Percentiles rank a stretch among this genome's conserved stretches.
Evolutionary conservation across 306 rosid genomes (phyloP).

Genomic region (Malus asiatica): DNA sequence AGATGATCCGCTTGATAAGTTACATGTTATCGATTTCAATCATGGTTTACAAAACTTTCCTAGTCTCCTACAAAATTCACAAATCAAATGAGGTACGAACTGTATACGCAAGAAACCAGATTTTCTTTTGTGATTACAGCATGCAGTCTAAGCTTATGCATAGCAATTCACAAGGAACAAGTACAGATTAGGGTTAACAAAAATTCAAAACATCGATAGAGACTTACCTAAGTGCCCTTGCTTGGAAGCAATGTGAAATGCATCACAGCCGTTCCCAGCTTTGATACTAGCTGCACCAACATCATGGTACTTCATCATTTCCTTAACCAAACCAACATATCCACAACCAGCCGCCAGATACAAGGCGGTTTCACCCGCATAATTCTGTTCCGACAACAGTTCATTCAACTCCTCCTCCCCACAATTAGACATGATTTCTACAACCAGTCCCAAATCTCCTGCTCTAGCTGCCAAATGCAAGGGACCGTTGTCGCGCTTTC

Average conservation of each 20-base stretch:
- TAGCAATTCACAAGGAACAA: background rate
- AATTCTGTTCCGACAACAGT: conserved; percentile 47
- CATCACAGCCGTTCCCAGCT: conserved; percentile 68
- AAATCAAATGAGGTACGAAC: background rate
- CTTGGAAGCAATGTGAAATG: conserved; percentile 76
- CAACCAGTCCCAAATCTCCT: conserved; percentile 46
- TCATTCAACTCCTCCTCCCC: conserved; percentile 46
- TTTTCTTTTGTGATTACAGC: background rate
- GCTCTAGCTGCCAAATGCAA: conserved; percentile 51
- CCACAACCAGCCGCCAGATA: conserved; percentile 61
- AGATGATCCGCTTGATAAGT: background rate
- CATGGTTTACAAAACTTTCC: background rate
- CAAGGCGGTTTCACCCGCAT: conserved; percentile 56
- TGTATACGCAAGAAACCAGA: background rate
- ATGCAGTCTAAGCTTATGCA: background rate
- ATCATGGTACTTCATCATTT: conserved; percentile 46
- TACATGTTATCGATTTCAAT: background rate
- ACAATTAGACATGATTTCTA: conserved; percentile 36
- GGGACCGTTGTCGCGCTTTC: conserved; percentile 46
- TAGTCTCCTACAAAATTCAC: background rate
- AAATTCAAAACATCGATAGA: conserved; percentile 4
- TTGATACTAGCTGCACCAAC: conserved; percentile 39
- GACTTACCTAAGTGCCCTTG: conserved; percentile 58
- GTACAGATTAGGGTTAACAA: background rate
- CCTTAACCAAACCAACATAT: conserved; percentile 44